Conservation (phyloP, 2,329 filamentous ascomycete genomes). For the Ophiocordyceps australis region DNA sequence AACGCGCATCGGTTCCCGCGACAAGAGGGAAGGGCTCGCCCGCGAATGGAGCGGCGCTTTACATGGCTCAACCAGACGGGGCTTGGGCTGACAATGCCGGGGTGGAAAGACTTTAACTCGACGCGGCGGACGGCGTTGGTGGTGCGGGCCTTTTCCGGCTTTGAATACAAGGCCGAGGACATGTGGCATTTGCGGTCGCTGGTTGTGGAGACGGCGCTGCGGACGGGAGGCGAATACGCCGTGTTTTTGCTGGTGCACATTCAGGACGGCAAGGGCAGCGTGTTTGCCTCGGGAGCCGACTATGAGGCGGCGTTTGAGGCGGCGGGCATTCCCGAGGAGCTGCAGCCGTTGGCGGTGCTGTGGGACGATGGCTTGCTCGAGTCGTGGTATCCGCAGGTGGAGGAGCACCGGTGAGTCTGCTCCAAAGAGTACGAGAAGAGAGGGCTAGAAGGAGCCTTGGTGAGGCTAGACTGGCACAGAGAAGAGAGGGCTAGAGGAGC, state of each 20-base stretch:
- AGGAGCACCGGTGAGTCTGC: constrained; percentile 21
- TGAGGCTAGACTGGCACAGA: no score
- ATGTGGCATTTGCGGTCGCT: constrained; percentile 44
- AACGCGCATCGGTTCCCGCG: constrained; percentile 31
- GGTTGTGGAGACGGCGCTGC: constrained; percentile 41
- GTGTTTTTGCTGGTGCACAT: constrained; percentile 45
- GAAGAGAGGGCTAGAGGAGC: no score
- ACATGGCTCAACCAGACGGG: constrained; percentile 4
- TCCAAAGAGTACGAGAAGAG: background rate
- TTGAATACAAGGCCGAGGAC: constrained; percentile 40
- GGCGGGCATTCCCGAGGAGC: constrained; percentile 40
- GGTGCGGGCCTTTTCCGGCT: constrained; percentile 18
- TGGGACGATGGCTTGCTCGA: constrained; percentile 53
- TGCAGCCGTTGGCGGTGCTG: constrained; percentile 48
- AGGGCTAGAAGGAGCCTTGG: no score
- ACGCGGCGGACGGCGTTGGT: constrained; percentile 9
- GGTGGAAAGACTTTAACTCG: constrained; percentile 10
- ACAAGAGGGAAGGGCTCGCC: constrained; percentile 1
- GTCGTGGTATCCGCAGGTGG: constrained; percentile 44
- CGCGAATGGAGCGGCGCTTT: constrained; percentile 5
- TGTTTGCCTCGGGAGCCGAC: constrained; percentile 31
- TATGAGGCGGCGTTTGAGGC: constrained; percentile 31
- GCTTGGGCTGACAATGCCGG: constrained; percentile 1
- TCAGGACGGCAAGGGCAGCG: constrained; percentile 33
- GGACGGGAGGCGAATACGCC: constrained; percentile 44